These are phyloP conservation scores for Pythium phragmiticola DNA, from an alignment of 352 stramenopile genomes.

Conservation along the genomic window DNA sequence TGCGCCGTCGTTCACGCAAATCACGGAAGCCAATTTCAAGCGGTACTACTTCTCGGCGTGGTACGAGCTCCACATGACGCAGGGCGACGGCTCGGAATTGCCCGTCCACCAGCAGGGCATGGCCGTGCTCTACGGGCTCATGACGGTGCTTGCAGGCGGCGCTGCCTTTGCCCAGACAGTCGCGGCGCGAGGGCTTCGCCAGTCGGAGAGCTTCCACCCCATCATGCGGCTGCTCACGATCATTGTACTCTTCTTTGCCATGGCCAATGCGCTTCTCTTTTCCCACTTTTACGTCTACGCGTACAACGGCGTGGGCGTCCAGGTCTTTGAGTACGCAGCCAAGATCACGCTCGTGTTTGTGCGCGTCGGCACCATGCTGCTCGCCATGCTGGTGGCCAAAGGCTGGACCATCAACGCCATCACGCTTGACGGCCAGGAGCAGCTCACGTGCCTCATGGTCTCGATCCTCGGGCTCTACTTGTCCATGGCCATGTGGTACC, in stretches of 20 bases:
- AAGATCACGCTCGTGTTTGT: slow-evolving; percentile 73
- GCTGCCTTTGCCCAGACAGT: slow-evolving; percentile 40
- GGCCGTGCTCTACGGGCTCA: slow-evolving; percentile 48
- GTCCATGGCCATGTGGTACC: slow-evolving; percentile 79
- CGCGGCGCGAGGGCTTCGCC: slow-evolving; percentile 42
- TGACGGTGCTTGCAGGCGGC: slow-evolving; percentile 40
- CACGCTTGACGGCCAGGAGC: slow-evolving; percentile 54
- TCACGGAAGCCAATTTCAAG: slow-evolving; percentile 66
- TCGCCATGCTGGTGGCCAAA: slow-evolving; percentile 77
- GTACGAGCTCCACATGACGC: slow-evolving; percentile 80
- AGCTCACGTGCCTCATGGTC: slow-evolving; percentile 68
- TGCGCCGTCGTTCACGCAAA: slow-evolving; percentile 57
- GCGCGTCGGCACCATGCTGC: slow-evolving; percentile 61
- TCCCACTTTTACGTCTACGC: slow-evolving; percentile 59
- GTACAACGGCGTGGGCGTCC: slow-evolving; percentile 67
- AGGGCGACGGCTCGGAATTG: slow-evolving; percentile 59
- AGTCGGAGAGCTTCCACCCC: slow-evolving; percentile 74
- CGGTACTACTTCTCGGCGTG: slow-evolving; percentile 81
- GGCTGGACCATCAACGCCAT: slow-evolving; percentile 81
- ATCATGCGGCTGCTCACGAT: slow-evolving; percentile 74
- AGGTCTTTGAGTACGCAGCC: slow-evolving; percentile 65
- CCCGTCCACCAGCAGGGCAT: slow-evolving; percentile 67
- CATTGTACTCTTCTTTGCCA: slow-evolving; percentile 60
- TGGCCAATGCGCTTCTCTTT: slow-evolving; percentile 58
- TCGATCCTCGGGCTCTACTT: slow-evolving; percentile 62